Evolutionary conservation across 768 basidiomycete genomes (phyloP).

Genomic region (Suillus lakei): DNA sequence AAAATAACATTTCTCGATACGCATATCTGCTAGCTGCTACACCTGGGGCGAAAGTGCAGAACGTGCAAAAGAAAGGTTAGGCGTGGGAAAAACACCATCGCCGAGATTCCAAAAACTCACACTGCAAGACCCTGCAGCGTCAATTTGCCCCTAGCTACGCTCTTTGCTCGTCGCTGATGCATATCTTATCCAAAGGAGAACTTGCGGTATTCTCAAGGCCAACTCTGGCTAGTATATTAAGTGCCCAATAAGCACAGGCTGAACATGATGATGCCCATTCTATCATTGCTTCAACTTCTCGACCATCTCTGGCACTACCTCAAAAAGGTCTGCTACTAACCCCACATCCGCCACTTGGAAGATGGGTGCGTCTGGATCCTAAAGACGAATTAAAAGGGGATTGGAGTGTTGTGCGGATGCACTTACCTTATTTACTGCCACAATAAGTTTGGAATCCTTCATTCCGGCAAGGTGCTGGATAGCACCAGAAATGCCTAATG

Average conservation of each 20-base stretch:
- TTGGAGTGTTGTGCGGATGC: neutral
- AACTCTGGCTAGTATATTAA: neutral
- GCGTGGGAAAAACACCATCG: slow-evolving; percentile 28
- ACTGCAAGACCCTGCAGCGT: too few relatives aligned
- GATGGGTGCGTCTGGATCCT: slow-evolving; percentile 98
- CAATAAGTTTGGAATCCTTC: slow-evolving; percentile 99
- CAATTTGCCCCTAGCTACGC: neutral
- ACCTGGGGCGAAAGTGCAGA: neutral
- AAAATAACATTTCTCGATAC: slow-evolving; percentile 98
- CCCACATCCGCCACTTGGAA: slow-evolving; percentile 98
- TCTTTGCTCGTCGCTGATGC: neutral
- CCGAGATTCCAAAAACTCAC: neutral
- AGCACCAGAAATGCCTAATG: slow-evolving; percentile 96
- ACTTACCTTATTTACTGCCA: slow-evolving; percentile 93
- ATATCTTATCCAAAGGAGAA: neutral
- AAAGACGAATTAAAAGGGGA: slow-evolving; percentile 20
- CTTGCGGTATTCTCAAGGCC: neutral
- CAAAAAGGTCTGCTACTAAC: slow-evolving; percentile 91
- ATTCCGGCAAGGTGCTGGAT: slow-evolving; percentile 99
- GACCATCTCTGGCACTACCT: slow-evolving; percentile 88
- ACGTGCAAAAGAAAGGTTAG: slow-evolving; percentile 2
- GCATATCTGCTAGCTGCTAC: slow-evolving; percentile 56
- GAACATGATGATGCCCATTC: neutral
- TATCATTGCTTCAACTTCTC: slow-evolving; percentile 74
- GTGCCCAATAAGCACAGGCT: neutral